Conservation (phyloP, 2,329 filamentous ascomycete species). For the Geosmithia putterillii region DNA sequence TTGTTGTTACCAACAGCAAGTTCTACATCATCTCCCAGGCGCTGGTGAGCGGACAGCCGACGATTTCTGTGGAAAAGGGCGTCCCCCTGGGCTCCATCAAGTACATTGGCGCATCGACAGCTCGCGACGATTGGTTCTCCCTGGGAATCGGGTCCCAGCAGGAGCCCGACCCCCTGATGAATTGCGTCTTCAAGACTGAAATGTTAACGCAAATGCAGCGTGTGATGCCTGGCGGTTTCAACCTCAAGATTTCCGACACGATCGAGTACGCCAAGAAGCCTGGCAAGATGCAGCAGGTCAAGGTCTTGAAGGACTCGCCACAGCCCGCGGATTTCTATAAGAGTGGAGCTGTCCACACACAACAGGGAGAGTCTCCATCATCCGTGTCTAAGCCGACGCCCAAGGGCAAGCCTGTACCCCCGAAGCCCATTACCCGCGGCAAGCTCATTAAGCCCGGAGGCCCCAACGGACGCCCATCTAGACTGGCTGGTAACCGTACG, state of each 20-base stretch:
- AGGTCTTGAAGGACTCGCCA: slow-evolving; percentile 78
- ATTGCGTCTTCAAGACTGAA: slow-evolving; percentile 92
- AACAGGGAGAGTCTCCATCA: slow-evolving; percentile 68
- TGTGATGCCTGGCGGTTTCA: slow-evolving; percentile 67
- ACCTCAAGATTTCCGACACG: slow-evolving; percentile 67
- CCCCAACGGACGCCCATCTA: slow-evolving; percentile 69
- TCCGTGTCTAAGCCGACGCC: slow-evolving; percentile 78
- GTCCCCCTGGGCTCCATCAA: slow-evolving; percentile 82
- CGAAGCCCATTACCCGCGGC: slow-evolving; percentile 83
- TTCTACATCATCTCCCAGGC: slow-evolving; percentile 83
- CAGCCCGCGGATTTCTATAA: slow-evolving; percentile 79
- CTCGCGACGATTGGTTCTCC: slow-evolving; percentile 95
- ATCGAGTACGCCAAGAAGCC: slow-evolving; percentile 99
- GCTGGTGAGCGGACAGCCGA: slow-evolving; percentile 67
- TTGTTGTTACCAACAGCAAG: slow-evolving; percentile 75
- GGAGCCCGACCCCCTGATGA: slow-evolving; percentile 86
- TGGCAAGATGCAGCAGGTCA: slow-evolving; percentile 78
- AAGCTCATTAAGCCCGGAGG: slow-evolving; percentile 86
- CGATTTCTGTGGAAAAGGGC: slow-evolving; percentile 70
- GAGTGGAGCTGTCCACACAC: slow-evolving; percentile 81
- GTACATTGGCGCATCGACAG: slow-evolving; percentile 66
- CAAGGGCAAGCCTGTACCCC: slow-evolving; percentile 72
- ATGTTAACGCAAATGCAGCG: slow-evolving; percentile 86
- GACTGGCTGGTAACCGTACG: slow-evolving; percentile 41
- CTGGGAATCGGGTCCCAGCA: slow-evolving; percentile 80